Conservation (phyloP, 257 asterid genomes). For the Eucommia ulmoides region DNA sequence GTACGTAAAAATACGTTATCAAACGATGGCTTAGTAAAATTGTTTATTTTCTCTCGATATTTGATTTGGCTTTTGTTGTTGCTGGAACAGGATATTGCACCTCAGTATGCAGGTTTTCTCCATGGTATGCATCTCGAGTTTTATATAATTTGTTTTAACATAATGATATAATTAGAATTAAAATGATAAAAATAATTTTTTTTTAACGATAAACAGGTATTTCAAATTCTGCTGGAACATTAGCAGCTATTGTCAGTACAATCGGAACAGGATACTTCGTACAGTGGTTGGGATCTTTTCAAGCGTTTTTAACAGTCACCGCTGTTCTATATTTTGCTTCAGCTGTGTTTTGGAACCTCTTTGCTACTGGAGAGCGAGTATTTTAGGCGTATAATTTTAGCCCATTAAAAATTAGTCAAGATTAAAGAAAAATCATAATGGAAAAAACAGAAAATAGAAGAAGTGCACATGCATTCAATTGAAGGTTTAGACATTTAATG, state of each 20-base stretch:
- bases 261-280: constrained; percentile 85
- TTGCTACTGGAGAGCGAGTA: constrained; percentile 83
- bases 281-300: constrained; percentile 90
- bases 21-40: too few species aligned
- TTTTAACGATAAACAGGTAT: constrained; percentile 48
- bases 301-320: constrained; percentile 76
- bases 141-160: neutral
- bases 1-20: too few species aligned
- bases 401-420: neutral
- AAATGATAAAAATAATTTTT: too few species aligned
- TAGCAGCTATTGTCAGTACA: constrained; percentile 87
- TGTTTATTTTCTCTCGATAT: too few species aligned
- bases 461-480: too few species aligned
- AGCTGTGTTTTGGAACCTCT: constrained; percentile 73
- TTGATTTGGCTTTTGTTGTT: constrained; percentile 6
- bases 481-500: too few species aligned
- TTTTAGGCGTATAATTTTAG: constrained; percentile 25
- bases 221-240: constrained; percentile 87
- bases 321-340: constrained; percentile 80
- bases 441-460: too few species aligned
- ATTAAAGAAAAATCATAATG: too few species aligned
- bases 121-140: constrained; percentile 39
- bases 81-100: constrained; percentile 76
- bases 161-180: too few species aligned
- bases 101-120: constrained; percentile 76